phyloP scores from a whole-genome alignment of 352 stramenopile genomes.

The Phytophthora quininea region DNA sequence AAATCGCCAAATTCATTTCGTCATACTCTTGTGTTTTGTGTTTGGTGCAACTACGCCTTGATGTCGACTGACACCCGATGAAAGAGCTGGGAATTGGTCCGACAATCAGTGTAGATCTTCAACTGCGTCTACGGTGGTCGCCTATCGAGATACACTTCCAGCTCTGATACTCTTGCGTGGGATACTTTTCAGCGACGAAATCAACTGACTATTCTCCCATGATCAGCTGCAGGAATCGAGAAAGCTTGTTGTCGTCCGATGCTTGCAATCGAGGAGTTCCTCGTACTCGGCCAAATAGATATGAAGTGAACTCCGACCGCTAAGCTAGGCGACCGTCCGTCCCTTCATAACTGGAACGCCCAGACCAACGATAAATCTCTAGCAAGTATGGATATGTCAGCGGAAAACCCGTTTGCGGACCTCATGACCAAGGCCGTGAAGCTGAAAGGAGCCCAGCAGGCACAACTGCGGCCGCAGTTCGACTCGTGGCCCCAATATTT shows the following conservation, averaged over 20 bases:
- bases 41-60: background rate
- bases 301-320: too few species aligned
- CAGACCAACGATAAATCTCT: background rate
- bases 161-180: background rate
- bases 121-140: background rate
- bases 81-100: slow-evolving; percentile 2
- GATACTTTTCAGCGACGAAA: background rate
- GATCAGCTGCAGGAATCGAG: background rate
- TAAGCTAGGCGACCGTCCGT: background rate
- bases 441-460: slow-evolving; percentile 84
- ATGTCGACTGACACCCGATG: background rate
- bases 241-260: background rate
- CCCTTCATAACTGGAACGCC: slow-evolving; percentile 20
- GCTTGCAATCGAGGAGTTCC: too few species aligned
- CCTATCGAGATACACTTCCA: too few species aligned
- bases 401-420: slow-evolving; percentile 79
- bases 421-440: slow-evolving; percentile 89
- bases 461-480: slow-evolving; percentile 70
- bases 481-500: slow-evolving; percentile 87
- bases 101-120: background rate
- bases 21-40: background rate
- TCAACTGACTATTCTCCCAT: background rate
- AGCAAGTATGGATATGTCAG: slow-evolving; percentile 60
- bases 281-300: too few species aligned
- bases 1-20: background rate